Percentiles rank a stretch among this genome's conserved stretches.
Conservation (phyloP, 805 yeast species). For the Candida tammaniensis region DNA sequence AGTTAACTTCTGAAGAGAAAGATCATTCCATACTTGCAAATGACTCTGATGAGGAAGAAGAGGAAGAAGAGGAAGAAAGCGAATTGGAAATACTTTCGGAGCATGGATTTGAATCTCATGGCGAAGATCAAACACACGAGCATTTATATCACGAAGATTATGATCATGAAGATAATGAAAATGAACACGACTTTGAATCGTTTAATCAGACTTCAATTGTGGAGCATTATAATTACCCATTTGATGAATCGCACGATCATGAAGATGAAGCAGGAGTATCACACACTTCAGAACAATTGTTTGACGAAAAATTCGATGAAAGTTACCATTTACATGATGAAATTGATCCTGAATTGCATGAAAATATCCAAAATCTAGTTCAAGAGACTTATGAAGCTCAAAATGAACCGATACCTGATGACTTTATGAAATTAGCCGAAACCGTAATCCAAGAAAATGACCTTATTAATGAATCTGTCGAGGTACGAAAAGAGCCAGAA, state of each 20-base stretch:
- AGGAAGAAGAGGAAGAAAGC: constrained; percentile 1
- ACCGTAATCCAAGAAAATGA: constrained; percentile 4
- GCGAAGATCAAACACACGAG: not conserved
- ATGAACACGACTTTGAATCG: constrained; percentile 7
- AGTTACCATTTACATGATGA: constrained; percentile 13
- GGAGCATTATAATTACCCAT: too few species aligned
- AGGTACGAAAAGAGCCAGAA: not conserved
- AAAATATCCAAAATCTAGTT: constrained; percentile 3
- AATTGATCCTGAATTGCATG: constrained; percentile 9
- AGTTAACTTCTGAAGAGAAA: not conserved
- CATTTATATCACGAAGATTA: not conserved
- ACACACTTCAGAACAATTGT: not conserved
- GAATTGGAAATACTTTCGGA: constrained; percentile 1
- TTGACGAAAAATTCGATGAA: constrained; percentile 40
- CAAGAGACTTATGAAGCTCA: constrained; percentile 3
- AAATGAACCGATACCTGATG: not conserved
- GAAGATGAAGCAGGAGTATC: not conserved
- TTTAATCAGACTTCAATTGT: too few species aligned
- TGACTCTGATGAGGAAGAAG: constrained; percentile 2
- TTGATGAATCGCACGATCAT: not conserved
- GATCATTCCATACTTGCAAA: constrained; percentile 1
- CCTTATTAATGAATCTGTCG: not conserved
- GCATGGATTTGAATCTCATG: constrained; percentile 1
- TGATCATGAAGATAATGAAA: constrained; percentile 43
- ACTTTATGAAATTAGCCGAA: constrained; percentile 4